Evolutionary conservation across 176 grass and related monocot genomes (phyloP), one percentile per base, ranked within the genome.

Genomic region (Elymus sibiricus): DNA sequence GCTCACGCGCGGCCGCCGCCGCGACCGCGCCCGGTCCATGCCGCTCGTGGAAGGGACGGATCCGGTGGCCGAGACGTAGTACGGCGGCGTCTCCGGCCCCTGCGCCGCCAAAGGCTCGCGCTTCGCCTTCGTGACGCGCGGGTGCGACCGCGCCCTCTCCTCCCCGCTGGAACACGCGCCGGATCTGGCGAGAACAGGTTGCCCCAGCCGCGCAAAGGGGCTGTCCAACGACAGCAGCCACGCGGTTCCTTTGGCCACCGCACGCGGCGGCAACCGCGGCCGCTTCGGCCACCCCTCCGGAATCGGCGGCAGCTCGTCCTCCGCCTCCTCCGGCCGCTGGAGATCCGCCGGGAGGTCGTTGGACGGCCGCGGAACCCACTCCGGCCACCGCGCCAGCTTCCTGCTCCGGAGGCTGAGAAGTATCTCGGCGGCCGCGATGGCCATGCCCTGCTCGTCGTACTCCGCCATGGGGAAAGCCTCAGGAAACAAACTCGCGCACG

Each of bases 321-420:
- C 3, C 31, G 4, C 8, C 34, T 55, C 9, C 67, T 3, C 42
- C 31, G 22, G 39, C 32, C 4, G 65, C 17, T 28, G 49, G 16
- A 53, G 49, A 53, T 53, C 49, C 49, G 16, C 9, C 26, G 13
- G 6, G 3, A 9, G 42, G 0, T 34, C 79, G 16, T 8, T 1
- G 29, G 34, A 32, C 8, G 66, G 35, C 27, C 5, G n/a, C 0
- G 34, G 34, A 9, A 8, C 22, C 88, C 78, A 90, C 31, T 86
- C 83, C n/a, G 79, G 79, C 49, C 22, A 13, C 31, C 17, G 35
- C 11, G 1, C 1, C 11, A 90, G 39, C 31, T 5, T 24, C 64
- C 64, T 70, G 11, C 3, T 9, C 72, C 29, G 38, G 72, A 90
- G 55, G 53, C 37, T 90, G 79, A 63, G 39, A 72, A 90, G 64